Evolutionary conservation across 257 asterid genomes (phyloP).

Genomic region (Lycium ferocissimum): DNA sequence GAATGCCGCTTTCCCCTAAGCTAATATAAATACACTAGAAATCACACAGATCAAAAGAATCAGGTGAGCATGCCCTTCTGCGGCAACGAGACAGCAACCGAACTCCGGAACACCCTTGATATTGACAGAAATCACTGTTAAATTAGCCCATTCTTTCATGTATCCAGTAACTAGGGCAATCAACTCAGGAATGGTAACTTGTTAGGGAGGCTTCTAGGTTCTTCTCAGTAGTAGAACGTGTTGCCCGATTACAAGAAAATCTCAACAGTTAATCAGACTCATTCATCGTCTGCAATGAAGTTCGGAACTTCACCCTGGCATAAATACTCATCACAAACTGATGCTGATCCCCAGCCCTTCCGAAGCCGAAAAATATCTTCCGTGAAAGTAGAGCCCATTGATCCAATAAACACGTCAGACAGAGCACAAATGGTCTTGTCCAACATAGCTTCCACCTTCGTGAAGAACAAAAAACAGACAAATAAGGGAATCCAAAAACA

Average conservation of each 20-base stretch:
- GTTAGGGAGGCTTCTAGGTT: background rate
- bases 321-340: slow-evolving; percentile 84
- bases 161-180: background rate
- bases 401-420: slow-evolving; percentile 84
- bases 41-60: slow-evolving; percentile 29
- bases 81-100: background rate
- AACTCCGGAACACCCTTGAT: background rate
- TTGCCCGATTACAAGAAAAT: background rate
- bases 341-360: slow-evolving; percentile 90
- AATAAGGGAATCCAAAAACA: background rate
- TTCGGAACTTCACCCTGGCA: slow-evolving; percentile 83
- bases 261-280: slow-evolving; percentile 27
- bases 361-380: slow-evolving; percentile 93
- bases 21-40: slow-evolving; percentile 36
- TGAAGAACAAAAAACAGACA: background rate
- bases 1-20: slow-evolving; percentile 14
- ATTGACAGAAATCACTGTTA: background rate
- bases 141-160: slow-evolving; percentile 7
- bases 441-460: slow-evolving; percentile 96
- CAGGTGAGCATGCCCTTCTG: background rate
- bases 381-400: slow-evolving; percentile 95
- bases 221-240: slow-evolving; percentile 19
- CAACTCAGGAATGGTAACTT: background rate
- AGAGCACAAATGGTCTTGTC: slow-evolving; percentile 95
- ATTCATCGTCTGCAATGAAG: slow-evolving; percentile 84